Percentiles rank a stretch among this genome's conserved stretches.
phyloP scores from a whole-genome alignment of 2,329 filamentous ascomycete genomes.

The Colletotrichum tamarilloi region DNA sequence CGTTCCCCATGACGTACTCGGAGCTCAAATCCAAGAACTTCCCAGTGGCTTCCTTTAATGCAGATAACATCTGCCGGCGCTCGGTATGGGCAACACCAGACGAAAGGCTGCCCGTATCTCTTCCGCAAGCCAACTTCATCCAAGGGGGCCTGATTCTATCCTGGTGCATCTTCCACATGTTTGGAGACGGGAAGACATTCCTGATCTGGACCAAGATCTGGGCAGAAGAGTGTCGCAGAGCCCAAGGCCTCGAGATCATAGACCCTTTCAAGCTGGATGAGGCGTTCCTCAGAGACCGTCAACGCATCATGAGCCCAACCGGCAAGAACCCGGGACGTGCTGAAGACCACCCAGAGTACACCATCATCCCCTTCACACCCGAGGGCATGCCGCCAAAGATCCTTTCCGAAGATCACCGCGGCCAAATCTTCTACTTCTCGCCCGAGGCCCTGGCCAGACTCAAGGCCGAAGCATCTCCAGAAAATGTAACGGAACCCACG shows the following conservation, averaged over 20 bases:
- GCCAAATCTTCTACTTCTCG: constrained; percentile 47
- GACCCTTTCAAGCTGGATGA: constrained; percentile 41
- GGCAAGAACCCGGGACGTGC: constrained; percentile 41
- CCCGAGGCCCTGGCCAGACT: constrained; percentile 42
- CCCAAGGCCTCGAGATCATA: constrained; percentile 41
- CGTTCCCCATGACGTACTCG: constrained; percentile 40
- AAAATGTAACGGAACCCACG: constrained; percentile 39
- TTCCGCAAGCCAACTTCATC: constrained; percentile 46
- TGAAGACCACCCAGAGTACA: constrained; percentile 46
- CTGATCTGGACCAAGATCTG: constrained; percentile 46
- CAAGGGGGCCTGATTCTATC: constrained; percentile 43
- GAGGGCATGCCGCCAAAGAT: constrained; percentile 45
- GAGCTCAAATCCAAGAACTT: constrained; percentile 43
- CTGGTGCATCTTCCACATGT: constrained; percentile 45
- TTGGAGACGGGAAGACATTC: constrained; percentile 47
- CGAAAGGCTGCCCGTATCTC: constrained; percentile 34
- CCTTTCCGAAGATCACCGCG: constrained; percentile 43
- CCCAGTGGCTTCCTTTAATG: constrained; percentile 39
- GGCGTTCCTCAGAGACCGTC: constrained; percentile 43
- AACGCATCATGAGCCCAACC: constrained; percentile 41
- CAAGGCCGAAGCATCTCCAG: constrained; percentile 45
- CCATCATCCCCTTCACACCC: constrained; percentile 44
- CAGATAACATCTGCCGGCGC: constrained; percentile 40
- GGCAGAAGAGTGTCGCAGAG: constrained; percentile 48
- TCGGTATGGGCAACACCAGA: constrained; percentile 41